Evolutionary conservation across 495 filamentous ascomycete genomes (phyloP).

Genomic region (Penicillium cinerascens): DNA sequence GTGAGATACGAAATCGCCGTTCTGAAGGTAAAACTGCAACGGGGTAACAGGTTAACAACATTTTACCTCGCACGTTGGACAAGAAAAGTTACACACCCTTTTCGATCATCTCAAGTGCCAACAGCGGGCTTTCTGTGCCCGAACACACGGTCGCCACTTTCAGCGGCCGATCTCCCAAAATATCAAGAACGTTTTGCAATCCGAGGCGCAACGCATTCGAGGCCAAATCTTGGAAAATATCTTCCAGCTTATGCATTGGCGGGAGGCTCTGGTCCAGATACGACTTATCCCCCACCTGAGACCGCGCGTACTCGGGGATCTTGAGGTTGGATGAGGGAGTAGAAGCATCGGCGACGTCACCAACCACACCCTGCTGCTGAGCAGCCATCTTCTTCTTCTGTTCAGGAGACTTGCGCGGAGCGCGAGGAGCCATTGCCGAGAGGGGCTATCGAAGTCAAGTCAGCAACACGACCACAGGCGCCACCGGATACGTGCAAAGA

Average conservation of each 20-base stretch:
- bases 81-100: slow-evolving; percentile 29
- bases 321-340: background rate
- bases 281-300: background rate
- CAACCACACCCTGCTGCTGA: slow-evolving; percentile 1
- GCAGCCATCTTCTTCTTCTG: background rate
- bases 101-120: slow-evolving; percentile 56
- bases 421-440: background rate
- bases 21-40: background rate
- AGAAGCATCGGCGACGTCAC: background rate
- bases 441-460: background rate
- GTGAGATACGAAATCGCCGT: slow-evolving; percentile 37
- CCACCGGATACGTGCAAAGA: background rate
- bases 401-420: no score
- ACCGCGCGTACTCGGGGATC: slow-evolving; percentile 12
- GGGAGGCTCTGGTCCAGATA: slow-evolving; percentile 34
- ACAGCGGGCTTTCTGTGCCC: slow-evolving; percentile 75
- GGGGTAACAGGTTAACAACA: background rate
- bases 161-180: slow-evolving; percentile 42
- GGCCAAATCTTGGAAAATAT: slow-evolving; percentile 51
- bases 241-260: slow-evolving; percentile 42
- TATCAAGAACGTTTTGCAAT: slow-evolving; percentile 36
- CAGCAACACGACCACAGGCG: background rate
- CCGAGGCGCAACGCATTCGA: slow-evolving; percentile 33
- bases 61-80: no score
- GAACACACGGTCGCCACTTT: slow-evolving; percentile 77